Conservation (phyloP, 345 rosid species). For the Eucalyptus brandiana region DNA sequence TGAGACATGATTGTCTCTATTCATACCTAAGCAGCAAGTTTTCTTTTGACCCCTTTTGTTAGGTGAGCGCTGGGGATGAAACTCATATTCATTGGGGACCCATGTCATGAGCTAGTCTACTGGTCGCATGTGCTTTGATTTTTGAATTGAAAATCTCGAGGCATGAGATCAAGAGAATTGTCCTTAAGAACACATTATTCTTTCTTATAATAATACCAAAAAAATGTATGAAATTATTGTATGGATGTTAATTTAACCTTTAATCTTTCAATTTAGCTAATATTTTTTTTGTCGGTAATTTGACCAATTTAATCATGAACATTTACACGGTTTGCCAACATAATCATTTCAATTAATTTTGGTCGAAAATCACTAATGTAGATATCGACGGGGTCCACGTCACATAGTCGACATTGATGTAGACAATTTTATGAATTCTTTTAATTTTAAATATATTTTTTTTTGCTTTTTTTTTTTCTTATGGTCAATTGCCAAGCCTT, state of each 20-base stretch:
- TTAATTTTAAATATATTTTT: neutral
- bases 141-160: neutral
- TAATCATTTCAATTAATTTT: neutral
- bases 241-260: neutral
- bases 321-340: rapidly evolving
- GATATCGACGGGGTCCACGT: rapidly evolving
- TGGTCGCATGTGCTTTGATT: neutral
- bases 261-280: neutral
- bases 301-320: neutral
- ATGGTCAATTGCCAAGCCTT: neutral
- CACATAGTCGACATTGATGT: rapidly evolving
- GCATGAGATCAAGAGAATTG: neutral
- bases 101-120: neutral
- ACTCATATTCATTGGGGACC: neutral
- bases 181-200: neutral
- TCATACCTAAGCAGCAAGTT: neutral
- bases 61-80: neutral
- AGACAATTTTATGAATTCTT: rapidly evolving
- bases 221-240: neutral
- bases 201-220: neutral
- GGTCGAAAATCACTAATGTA: neutral
- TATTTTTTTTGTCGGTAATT: neutral
- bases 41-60: neutral
- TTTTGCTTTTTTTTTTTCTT: neutral
- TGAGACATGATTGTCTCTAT: neutral